Percentiles rank a stretch among this genome's conserved stretches.
Evolutionary conservation across 1,139 yeast genomes (phyloP).

Genomic region (Scheffersomyces quercinus): DNA sequence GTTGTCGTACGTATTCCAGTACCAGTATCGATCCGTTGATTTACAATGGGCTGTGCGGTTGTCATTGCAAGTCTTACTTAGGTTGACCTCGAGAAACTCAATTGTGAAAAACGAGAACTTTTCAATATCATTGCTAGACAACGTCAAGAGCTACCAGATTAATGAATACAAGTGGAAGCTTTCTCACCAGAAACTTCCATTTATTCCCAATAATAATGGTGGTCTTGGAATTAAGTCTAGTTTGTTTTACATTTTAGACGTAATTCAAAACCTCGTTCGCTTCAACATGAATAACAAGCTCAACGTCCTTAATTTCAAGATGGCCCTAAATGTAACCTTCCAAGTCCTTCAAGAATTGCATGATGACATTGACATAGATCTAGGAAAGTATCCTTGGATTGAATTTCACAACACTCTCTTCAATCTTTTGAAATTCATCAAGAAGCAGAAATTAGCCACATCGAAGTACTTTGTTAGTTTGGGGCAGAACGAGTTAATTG

Average conservation of each 20-base stretch:
- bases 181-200: conserved; percentile 41
- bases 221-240: conserved; percentile 29
- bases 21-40: conserved; percentile 30
- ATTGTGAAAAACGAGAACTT: neutral
- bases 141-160: conserved; percentile 22
- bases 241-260: conserved; percentile 39
- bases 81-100: conserved; percentile 21
- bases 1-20: conserved; percentile 37
- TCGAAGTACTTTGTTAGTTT: conserved; percentile 18
- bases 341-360: conserved; percentile 20
- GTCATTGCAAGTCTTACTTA: conserved; percentile 23
- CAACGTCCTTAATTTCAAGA: conserved; percentile 29
- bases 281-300: conserved; percentile 41
- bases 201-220: conserved; percentile 28
- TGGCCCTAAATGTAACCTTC: conserved; percentile 24
- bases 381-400: conserved; percentile 26
- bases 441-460: conserved; percentile 18
- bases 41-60: conserved; percentile 25
- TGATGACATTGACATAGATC: conserved; percentile 5
- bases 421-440: conserved; percentile 27
- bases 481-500: conserved; percentile 13
- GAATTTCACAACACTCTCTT: conserved; percentile 30
- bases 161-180: conserved; percentile 45
- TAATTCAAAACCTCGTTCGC: conserved; percentile 36
- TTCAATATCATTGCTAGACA: conserved; percentile 9